Conservation (phyloP, 257 asterid genomes). For the Solanum infundibuliforme region DNA sequence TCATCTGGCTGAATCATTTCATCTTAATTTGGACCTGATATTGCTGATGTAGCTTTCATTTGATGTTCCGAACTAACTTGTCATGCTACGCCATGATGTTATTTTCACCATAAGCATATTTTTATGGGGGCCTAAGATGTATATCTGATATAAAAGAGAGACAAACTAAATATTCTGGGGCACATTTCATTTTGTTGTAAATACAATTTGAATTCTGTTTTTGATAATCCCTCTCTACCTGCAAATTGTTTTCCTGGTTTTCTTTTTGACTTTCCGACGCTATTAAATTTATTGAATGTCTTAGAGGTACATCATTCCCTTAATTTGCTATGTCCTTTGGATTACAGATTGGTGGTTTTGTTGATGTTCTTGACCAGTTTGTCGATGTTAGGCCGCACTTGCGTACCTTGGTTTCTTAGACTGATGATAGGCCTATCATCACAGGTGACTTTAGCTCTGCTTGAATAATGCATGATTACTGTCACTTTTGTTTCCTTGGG, state of each 20-base stretch:
- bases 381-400: slow-evolving; percentile 47
- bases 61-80: neutral
- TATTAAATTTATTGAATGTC: neutral
- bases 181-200: neutral
- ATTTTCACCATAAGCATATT: neutral
- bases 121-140: neutral
- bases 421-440: slow-evolving; percentile 74
- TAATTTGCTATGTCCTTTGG: slow-evolving; percentile 9
- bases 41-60: neutral
- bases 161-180: neutral
- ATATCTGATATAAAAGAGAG: neutral
- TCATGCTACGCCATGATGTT: neutral
- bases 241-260: neutral
- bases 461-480: slow-evolving; percentile 8
- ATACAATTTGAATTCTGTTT: neutral
- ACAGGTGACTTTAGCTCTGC: slow-evolving; percentile 40
- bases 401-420: slow-evolving; percentile 67
- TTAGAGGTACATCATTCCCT: slow-evolving; percentile 3
- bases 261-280: neutral
- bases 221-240: neutral
- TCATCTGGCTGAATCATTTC: neutral
- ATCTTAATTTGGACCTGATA: neutral
- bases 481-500: slow-evolving; percentile 7
- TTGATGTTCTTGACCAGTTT: slow-evolving; percentile 39
- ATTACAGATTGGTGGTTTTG: slow-evolving; percentile 53